Conservation (phyloP, 2,329 filamentous ascomycete species). For the Aspergillus quadrilineatus region DNA sequence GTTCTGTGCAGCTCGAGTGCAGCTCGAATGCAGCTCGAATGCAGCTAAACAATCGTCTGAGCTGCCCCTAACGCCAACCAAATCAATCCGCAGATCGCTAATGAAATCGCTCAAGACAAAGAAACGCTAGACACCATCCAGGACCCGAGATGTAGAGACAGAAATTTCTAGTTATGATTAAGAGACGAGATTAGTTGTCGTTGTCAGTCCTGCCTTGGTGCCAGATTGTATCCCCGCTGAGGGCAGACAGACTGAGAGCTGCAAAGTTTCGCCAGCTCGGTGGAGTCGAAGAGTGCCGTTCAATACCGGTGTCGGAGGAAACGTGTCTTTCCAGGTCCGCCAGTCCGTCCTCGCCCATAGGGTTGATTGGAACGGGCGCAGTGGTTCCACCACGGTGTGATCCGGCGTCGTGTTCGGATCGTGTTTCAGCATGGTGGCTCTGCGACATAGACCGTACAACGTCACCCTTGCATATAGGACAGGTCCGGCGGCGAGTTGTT, state of each 20-base stretch:
- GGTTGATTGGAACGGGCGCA: slow-evolving; percentile 50
- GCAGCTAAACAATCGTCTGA: not conserved
- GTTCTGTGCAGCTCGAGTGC: no score
- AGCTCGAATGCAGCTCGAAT: not conserved
- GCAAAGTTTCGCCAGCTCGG: slow-evolving; percentile 47
- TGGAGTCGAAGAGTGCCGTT: slow-evolving; percentile 33
- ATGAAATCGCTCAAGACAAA: slow-evolving; percentile 27
- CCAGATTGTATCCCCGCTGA: slow-evolving; percentile 49
- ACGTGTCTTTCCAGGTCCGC: slow-evolving; percentile 46
- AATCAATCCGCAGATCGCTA: slow-evolving; percentile 29
- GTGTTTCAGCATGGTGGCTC: slow-evolving; percentile 22
- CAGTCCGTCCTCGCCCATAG: slow-evolving; percentile 34
- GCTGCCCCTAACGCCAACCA: slow-evolving; percentile 30
- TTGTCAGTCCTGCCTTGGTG: slow-evolving; percentile 42
- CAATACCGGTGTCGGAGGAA: slow-evolving; percentile 34
- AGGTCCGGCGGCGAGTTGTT: slow-evolving; percentile 91
- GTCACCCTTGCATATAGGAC: slow-evolving; percentile 97
- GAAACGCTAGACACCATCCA: slow-evolving; percentile 16
- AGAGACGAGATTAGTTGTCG: slow-evolving; percentile 31
- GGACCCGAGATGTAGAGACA: slow-evolving; percentile 11
- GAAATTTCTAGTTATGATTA: slow-evolving; percentile 10
- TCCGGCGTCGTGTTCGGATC: slow-evolving; percentile 42
- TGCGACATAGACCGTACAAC: slow-evolving; percentile 69
- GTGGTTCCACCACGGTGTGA: slow-evolving; percentile 50
- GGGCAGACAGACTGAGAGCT: slow-evolving; percentile 44